Conservation (phyloP, 1,284 basidiomycete genomes). For the Farysia itapuensis region DNA sequence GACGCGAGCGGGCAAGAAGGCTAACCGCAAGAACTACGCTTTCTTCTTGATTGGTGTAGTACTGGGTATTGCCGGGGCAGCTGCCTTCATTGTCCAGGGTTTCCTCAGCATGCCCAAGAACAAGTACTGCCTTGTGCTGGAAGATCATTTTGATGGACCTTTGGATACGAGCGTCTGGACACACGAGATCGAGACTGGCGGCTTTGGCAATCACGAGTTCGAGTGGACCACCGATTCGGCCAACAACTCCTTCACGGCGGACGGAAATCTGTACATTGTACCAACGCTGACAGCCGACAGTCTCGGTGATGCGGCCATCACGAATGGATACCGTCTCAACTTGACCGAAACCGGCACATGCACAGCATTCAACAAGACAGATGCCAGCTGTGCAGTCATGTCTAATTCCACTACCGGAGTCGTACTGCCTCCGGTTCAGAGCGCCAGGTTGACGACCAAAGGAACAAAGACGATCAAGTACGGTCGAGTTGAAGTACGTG, state of each 20-base stretch:
- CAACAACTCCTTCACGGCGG: slow-evolving; percentile 75
- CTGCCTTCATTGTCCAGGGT: slow-evolving; percentile 18
- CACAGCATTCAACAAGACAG: slow-evolving; percentile 67
- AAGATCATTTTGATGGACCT: slow-evolving; percentile 73
- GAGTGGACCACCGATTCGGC: slow-evolving; percentile 77
- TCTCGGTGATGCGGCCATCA: slow-evolving; percentile 68
- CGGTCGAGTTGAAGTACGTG: slow-evolving; percentile 78
- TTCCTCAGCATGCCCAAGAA: slow-evolving; percentile 12
- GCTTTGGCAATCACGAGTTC: slow-evolving; percentile 83
- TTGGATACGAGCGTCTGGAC: slow-evolving; percentile 70
- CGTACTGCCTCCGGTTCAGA: slow-evolving; percentile 78
- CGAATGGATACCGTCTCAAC: slow-evolving; percentile 76
- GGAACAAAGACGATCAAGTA: slow-evolving; percentile 69
- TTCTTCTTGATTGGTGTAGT: slow-evolving; percentile 10
- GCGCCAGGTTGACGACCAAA: slow-evolving; percentile 75
- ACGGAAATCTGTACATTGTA: slow-evolving; percentile 77
- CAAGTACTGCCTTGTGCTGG: slow-evolving; percentile 69
- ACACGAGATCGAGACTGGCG: slow-evolving; percentile 78
- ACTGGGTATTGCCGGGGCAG: slow-evolving; percentile 15
- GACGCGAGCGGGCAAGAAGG: slow-evolving; percentile 10
- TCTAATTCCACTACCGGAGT: slow-evolving; percentile 60
- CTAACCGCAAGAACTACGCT: slow-evolving; percentile 33
- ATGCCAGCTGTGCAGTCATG: slow-evolving; percentile 62
- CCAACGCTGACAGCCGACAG: slow-evolving; percentile 79
- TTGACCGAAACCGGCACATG: slow-evolving; percentile 72